A percentile compares a stretch with the other conserved stretches of the same genome.
Conservation (phyloP, 2,329 filamentous ascomycete species). For the Dendryphion nanum region DNA sequence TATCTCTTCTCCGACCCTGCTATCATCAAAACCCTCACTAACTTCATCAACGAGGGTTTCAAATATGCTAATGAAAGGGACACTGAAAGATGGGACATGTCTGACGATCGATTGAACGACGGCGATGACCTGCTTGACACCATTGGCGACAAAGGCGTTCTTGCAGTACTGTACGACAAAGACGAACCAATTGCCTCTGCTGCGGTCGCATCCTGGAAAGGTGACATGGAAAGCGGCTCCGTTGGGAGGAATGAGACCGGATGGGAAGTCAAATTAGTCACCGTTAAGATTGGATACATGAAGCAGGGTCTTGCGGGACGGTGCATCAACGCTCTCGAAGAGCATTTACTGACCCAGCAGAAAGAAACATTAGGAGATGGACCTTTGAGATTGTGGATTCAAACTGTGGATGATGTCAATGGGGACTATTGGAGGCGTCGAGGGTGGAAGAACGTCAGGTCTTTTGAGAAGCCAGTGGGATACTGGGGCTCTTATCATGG, state of each 20-base stretch:
- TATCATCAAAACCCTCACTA: not conserved
- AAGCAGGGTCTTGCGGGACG: constrained; percentile 2
- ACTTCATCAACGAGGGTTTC: constrained; percentile 1
- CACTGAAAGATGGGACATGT: not conserved
- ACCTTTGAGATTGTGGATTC: constrained; percentile 1
- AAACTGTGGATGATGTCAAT: constrained; percentile 1
- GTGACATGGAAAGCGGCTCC: not conserved
- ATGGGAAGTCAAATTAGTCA: constrained; percentile 3
- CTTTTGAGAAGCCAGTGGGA: not conserved
- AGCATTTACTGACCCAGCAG: not conserved
- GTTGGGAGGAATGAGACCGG: not conserved
- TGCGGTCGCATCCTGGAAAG: constrained; percentile 1
- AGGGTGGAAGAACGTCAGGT: not conserved
- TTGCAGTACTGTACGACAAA: constrained; percentile 1
- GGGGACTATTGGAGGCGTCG: constrained; percentile 3
- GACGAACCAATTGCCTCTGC: not conserved
- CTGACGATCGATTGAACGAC: not conserved
- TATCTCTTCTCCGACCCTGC: not conserved
- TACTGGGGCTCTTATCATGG: not conserved
- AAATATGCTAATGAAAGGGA: not conserved
- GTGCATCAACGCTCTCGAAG: not conserved
- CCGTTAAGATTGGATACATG: not conserved
- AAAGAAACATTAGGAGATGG: not conserved
- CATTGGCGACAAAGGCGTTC: constrained; percentile 2
- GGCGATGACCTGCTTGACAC: constrained; percentile 1